These are phyloP conservation scores for Talaromyces sp. DNA, from an alignment of 2,329 filamentous ascomycete species.

Conservation along the genomic window DNA sequence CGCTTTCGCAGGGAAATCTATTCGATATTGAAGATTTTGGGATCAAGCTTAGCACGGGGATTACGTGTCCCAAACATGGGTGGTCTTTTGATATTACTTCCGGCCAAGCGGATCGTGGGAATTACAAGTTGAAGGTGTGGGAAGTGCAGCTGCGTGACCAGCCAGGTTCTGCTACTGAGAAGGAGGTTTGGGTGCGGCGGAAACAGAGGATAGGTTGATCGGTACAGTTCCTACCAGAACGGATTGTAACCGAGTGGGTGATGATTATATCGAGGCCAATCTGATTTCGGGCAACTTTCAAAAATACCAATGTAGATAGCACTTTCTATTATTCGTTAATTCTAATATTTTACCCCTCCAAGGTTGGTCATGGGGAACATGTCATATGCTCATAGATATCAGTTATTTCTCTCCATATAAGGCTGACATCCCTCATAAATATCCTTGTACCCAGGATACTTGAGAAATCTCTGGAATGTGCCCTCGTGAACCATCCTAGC, in stretches of 20 bases:
- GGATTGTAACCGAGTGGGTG: too few species aligned
- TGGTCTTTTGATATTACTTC: conserved; percentile 71
- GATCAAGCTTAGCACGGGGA: conserved; percentile 45
- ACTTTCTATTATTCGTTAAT: not conserved
- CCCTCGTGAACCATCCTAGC: conserved; percentile 34
- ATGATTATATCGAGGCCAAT: not conserved
- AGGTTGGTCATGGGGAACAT: not conserved
- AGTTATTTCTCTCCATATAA: conserved; percentile 14
- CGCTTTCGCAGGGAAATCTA: conserved; percentile 60
- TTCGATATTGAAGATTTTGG: conserved; percentile 76
- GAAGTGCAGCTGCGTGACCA: conserved; percentile 57
- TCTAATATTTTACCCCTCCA: not conserved
- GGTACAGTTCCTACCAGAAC: not conserved
- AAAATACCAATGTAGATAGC: not conserved
- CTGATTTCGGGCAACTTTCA: not conserved
- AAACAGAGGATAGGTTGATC: conserved; percentile 16
- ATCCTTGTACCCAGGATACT: conserved; percentile 27
- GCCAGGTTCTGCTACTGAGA: conserved; percentile 21
- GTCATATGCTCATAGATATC: not conserved
- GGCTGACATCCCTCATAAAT: conserved; percentile 16
- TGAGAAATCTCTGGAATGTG: conserved; percentile 29
- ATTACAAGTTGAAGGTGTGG: conserved; percentile 63
- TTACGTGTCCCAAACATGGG: conserved; percentile 67
- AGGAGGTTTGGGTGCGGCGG: conserved; percentile 37
- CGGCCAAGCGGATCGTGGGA: conserved; percentile 61